Conservation (phyloP, 225 moss, liverwort and hornwort species). For the Antitrichia curtipendula region DNA sequence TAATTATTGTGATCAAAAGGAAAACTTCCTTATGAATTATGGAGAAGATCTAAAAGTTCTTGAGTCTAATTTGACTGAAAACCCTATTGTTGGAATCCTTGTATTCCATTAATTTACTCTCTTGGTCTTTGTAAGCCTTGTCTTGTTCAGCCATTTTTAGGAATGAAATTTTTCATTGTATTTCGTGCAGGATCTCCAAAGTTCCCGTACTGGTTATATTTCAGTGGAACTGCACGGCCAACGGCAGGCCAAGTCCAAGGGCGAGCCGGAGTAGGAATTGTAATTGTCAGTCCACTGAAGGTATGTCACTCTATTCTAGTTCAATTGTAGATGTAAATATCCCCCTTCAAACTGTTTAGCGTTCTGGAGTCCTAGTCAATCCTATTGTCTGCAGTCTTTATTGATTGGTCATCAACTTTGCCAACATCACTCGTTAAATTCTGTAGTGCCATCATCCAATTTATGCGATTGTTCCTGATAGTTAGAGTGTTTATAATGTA, state of each 20-base stretch:
- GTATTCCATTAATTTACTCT: background rate
- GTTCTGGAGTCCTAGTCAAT: background rate
- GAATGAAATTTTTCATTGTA: background rate
- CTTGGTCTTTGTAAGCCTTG: background rate
- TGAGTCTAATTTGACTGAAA: background rate
- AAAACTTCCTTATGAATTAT: background rate
- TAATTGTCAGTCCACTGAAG: constrained; percentile 37
- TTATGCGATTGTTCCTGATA: background rate
- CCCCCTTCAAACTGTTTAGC: background rate
- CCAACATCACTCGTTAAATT: background rate
- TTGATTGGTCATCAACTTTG: background rate
- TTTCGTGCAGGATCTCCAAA: constrained; percentile 28
- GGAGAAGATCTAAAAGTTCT: background rate
- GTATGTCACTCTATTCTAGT: background rate
- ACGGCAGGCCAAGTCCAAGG: constrained; percentile 37
- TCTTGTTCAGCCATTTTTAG: background rate
- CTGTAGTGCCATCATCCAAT: background rate
- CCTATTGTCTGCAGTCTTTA: background rate
- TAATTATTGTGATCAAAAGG: background rate
- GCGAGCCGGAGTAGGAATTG: constrained; percentile 29
- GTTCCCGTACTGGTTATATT: constrained; percentile 45
- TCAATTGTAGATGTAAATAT: background rate
- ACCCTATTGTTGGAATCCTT: background rate
- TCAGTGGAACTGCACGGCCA: constrained; percentile 21
- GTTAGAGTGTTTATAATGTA: background rate